phyloP scores from a whole-genome alignment of 2,329 filamentous ascomycete species.

The Graphiopsis chlorocephala region DNA sequence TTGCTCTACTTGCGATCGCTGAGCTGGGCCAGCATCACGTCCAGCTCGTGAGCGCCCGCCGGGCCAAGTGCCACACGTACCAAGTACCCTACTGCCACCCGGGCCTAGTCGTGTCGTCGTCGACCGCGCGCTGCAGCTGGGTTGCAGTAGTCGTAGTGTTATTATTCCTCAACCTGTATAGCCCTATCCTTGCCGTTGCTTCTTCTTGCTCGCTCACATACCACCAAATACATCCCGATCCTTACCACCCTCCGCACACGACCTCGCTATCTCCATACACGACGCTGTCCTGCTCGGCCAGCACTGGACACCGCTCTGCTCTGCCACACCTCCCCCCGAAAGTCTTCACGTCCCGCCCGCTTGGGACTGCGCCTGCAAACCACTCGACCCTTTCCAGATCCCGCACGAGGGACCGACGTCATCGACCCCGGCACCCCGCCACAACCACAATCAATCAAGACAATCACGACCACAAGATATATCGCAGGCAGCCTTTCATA shows the following conservation, averaged over 20 bases:
- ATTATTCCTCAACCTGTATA: background rate
- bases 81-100: background rate
- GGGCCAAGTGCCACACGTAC: conserved; percentile 8
- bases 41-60: background rate
- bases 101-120: conserved; percentile 14
- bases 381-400: conserved; percentile 5
- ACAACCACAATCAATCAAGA: background rate
- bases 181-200: background rate
- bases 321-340: background rate
- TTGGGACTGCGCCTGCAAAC: conserved; percentile 1
- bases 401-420: conserved; percentile 7
- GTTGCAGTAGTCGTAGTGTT: background rate
- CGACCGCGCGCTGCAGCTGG: conserved; percentile 4
- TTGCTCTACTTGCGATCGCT: background rate
- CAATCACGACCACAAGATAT: background rate
- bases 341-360: conserved; percentile 3
- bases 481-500: background rate
- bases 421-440: conserved; percentile 8
- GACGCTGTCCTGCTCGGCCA: background rate
- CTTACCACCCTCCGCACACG: background rate
- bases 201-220: background rate
- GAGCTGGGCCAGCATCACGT: background rate
- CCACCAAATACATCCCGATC: background rate
- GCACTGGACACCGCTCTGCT: no score
- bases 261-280: background rate